Base-by-base conservation (phyloP, 2,329 filamentous ascomycete species). In the Clarireedia monteithiana region DNA sequence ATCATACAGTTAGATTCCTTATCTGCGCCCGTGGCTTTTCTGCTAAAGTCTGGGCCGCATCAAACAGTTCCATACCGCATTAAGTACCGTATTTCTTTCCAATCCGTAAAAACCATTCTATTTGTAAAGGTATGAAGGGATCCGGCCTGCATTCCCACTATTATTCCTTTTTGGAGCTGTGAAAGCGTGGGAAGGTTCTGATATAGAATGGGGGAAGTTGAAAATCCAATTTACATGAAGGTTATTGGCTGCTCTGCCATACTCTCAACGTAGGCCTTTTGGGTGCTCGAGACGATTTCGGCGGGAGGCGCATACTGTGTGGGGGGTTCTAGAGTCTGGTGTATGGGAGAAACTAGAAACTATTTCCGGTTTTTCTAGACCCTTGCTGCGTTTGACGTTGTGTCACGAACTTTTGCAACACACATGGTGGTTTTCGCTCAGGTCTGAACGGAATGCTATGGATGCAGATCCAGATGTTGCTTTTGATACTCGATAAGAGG, bases 31-130 rank as follows among this genome's bases (percentile, higher is more conserved):
- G 27, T 30, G 27, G 27, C 27, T 30, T 30, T 30, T 30, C 27
- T 30, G 27, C 27, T 30, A 30, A 10, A 30, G 27, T 30, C 27
- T 30, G 7, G 27, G 27, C 27, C 7, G 27, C 7, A 4, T 30
- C 27, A 30, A 30, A 30, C 27, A 30, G 27, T 30, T 30, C 27
- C 27, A 30, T 30, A 30, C 27, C 27, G 27, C 10, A 30, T 30
- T 10, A n/a, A 34, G 45, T 34, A 34, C 26, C 24, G 30, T 27
- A 14, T 23, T 46, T 49, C 59, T 44, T 59, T 53, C 27, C 27
- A 58, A 49, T 60, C 58, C 55, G 51, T 60, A 51, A 62, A 27
- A 60, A 56, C 20, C 48, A 60, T 62, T 63, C 54, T 39, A 62
- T 63, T 63, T 60, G 58, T 59, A 60, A 63, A 47, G 58, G 27